Evolutionary conservation across 306 rosid genomes (phyloP).

Genomic region (Medicago arabica): DNA sequence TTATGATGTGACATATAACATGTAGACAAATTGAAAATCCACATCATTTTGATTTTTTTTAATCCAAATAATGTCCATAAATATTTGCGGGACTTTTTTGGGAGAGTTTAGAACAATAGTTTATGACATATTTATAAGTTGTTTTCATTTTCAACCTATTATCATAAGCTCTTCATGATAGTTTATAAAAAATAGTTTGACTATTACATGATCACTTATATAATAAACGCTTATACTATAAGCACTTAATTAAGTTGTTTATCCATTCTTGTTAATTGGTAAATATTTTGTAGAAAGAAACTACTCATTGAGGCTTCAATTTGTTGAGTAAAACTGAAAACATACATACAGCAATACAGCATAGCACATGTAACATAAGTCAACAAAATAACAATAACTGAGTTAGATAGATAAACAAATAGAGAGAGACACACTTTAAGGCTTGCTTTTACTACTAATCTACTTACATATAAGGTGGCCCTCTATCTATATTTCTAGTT

Average conservation of each 20-base stretch:
- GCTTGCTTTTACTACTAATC: slow-evolving; percentile 52
- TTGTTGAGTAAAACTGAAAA: background rate
- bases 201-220: too few species aligned
- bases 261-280: too few species aligned
- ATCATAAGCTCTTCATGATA: too few species aligned
- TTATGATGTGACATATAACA: too few species aligned
- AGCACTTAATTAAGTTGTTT: too few species aligned
- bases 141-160: background rate
- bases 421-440: slow-evolving; percentile 41
- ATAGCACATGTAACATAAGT: slow-evolving; percentile 46
- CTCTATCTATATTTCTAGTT: slow-evolving; percentile 48
- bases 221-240: too few species aligned
- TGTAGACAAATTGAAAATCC: too few species aligned
- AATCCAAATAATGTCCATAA: too few species aligned
- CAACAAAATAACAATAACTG: slow-evolving; percentile 48
- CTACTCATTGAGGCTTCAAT: background rate
- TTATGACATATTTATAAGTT: background rate
- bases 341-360: slow-evolving; percentile 1
- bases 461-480: slow-evolving; percentile 43
- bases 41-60: too few species aligned
- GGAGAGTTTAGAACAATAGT: background rate
- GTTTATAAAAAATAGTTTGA: too few species aligned
- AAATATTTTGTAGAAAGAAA: background rate
- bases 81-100: background rate
- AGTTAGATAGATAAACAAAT: slow-evolving; percentile 34